Evolutionary conservation across 2,329 filamentous ascomycete species (phyloP), one percentile per base, ranked within the genome.

Genomic region (Ascochyta koolunga): DNA sequence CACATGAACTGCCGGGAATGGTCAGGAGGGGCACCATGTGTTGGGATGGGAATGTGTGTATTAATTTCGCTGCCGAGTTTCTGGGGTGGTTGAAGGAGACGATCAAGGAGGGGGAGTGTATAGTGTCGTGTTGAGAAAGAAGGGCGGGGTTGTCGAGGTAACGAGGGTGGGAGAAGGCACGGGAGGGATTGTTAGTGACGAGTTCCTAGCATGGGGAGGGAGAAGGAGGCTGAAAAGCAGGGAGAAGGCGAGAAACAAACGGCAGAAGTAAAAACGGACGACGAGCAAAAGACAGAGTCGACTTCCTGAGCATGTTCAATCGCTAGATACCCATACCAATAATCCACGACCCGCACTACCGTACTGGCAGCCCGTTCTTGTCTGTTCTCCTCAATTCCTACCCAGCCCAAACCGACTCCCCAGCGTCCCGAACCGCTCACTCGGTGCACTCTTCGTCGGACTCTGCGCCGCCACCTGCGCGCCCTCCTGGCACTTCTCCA

Each of bases 31-130:
- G 88, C 0, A 84, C 84, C 25, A 80, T 80, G 2, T 85, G 83
- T 40, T 99, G 95, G 95, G 90, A 98, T 76, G 93, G 91, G 16
- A 93, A 97, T 69, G 84, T 89, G 62, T 97, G 93, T 70, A 95
- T 98, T 69, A 96, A 96, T 65, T 97, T 97, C 76, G 86, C 91
- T 1, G 86, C 85, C 1, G 81, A 78, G 0, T 90, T 98, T 64
- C 76, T 98, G 15, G 86, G 88, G 7, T 96, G 90, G 91, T 80
- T 86, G 56, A 82, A 83, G 36, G 80, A 80, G 0, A 85, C 87
- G 18, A 85, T 87, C 7, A 79, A 73, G 7, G 77, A 80, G 16
- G 89, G 33, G 91, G 91, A 0, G 87, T 96, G 2, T 98, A 91
- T 89, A 85, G 87, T 57, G 90, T 99, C 67, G 80, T 85, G 42